phyloP scores from a whole-genome alignment of 768 basidiomycete genomes.

The Xerocomellus dryophilus region DNA sequence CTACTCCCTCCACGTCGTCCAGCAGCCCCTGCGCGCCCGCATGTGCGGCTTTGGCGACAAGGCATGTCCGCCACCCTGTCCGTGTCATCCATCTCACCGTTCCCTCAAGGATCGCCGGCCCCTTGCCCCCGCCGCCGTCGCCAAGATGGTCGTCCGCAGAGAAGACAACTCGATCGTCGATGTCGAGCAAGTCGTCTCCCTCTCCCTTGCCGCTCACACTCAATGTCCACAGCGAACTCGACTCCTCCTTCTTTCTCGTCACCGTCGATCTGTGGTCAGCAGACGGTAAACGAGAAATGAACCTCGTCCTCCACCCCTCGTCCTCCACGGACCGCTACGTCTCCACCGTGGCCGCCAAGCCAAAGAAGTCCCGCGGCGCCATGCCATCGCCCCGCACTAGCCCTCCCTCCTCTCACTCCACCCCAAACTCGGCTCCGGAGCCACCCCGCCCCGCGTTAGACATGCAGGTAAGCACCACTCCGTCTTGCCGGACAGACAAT shows the following conservation, averaged over 20 bases:
- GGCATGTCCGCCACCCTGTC: constrained; percentile 42
- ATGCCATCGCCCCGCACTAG: constrained; percentile 39
- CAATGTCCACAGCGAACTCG: constrained; percentile 58
- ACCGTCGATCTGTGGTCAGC: constrained; percentile 92
- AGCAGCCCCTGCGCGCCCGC: constrained; percentile 85
- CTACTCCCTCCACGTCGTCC: constrained; percentile 82
- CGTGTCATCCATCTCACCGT: constrained; percentile 9
- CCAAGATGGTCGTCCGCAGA: constrained; percentile 72
- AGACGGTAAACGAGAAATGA: constrained; percentile 80
- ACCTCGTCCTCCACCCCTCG: constrained; percentile 85
- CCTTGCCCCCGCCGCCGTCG: constrained; percentile 85
- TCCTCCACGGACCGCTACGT: constrained; percentile 67
- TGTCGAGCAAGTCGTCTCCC: constrained; percentile 58
- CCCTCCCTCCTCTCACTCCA: constrained; percentile 45
- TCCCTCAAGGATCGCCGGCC: constrained; percentile 79
- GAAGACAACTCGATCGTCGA: constrained; percentile 67
- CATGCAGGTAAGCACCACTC: constrained; percentile 40
- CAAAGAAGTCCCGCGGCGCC: constrained; percentile 36
- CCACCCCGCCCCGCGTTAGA: constrained; percentile 32
- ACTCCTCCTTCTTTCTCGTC: constrained; percentile 84
- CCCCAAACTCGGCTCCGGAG: constrained; percentile 47
- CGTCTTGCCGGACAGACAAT: background rate
- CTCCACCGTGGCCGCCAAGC: constrained; percentile 38
- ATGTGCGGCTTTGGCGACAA: constrained; percentile 98
- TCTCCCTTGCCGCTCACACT: constrained; percentile 2